These are phyloP conservation scores for Rhodamnia argentea DNA, from an alignment of 345 rosid genomes.

Conservation along the genomic window DNA sequence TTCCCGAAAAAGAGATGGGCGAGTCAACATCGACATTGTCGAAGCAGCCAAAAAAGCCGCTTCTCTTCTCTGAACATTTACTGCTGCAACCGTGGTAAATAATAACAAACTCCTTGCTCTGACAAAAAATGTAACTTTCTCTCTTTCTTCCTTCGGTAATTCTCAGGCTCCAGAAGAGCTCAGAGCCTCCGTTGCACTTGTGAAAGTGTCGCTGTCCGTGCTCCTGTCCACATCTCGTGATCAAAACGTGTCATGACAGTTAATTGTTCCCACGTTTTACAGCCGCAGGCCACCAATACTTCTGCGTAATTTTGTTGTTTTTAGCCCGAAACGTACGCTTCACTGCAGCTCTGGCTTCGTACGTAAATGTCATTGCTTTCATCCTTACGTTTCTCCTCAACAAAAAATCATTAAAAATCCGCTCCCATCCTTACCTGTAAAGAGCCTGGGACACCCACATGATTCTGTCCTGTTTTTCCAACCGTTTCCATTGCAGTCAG, in stretches of 20 bases:
- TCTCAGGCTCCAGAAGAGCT: background rate
- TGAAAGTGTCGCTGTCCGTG: background rate
- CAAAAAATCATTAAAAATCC: constrained; percentile 10
- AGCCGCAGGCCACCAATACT: background rate
- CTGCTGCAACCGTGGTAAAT: background rate
- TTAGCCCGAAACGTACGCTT: background rate
- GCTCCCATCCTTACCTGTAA: constrained; percentile 41
- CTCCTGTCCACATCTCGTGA: background rate
- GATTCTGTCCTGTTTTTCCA: constrained; percentile 40
- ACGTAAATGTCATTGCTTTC: too few relatives aligned
- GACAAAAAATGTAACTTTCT: background rate
- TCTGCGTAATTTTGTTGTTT: background rate
- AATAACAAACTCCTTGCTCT: background rate
- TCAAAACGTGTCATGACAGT: background rate
- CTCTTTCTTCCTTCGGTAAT: background rate
- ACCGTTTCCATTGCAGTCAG: constrained; percentile 23
- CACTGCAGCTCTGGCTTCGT: background rate
- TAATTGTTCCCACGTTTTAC: background rate
- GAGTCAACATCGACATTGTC: background rate
- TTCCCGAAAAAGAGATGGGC: background rate
- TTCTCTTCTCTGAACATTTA: background rate
- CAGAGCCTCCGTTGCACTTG: background rate
- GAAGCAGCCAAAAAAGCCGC: background rate
- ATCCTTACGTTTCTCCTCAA: background rate
- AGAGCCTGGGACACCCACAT: constrained; percentile 56